Conservation (phyloP, 805 yeast species). For the Huiozyma sinensis region DNA sequence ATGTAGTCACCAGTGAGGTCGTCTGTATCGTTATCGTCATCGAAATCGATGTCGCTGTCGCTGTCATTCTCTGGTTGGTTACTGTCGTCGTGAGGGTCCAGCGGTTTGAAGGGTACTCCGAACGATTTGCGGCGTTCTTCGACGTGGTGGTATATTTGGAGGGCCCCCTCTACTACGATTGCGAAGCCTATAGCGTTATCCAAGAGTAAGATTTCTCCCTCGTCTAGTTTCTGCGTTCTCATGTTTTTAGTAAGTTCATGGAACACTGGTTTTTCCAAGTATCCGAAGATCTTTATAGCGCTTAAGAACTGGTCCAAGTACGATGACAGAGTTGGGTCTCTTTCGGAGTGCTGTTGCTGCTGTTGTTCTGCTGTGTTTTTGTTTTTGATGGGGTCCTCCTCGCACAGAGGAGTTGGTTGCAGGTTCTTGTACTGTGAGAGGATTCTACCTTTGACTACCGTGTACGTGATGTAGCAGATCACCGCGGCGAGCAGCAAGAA, state of each 20-base stretch:
- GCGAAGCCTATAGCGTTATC: constrained; percentile 77
- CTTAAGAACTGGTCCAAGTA: constrained; percentile 82
- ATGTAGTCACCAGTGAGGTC: constrained; percentile 8
- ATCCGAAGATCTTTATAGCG: constrained; percentile 91
- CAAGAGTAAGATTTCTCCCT: constrained; percentile 64
- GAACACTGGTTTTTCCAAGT: constrained; percentile 79
- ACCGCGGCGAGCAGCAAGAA: neutral
- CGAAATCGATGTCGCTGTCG: constrained; percentile 1
- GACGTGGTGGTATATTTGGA: constrained; percentile 53
- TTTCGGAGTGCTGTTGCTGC: neutral
- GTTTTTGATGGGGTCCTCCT: neutral
- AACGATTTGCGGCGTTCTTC: neutral
- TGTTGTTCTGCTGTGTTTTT: neutral
- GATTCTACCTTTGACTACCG: constrained; percentile 14
- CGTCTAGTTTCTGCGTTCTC: constrained; percentile 74
- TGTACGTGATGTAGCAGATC: constrained; percentile 10
- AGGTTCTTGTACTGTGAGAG: constrained; percentile 21
- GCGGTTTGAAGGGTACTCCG: neutral
- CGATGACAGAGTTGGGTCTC: constrained; percentile 30
- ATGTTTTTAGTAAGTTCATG: constrained; percentile 86
- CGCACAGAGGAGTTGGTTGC: constrained; percentile 7
- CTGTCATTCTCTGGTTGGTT: constrained; percentile 1
- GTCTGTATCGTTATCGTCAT: neutral
- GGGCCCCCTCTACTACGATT: constrained; percentile 83
- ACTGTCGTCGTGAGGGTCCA: neutral